Evolutionary conservation across 306 rosid genomes (phyloP).

Genomic region (Acacia melanoxylon): DNA sequence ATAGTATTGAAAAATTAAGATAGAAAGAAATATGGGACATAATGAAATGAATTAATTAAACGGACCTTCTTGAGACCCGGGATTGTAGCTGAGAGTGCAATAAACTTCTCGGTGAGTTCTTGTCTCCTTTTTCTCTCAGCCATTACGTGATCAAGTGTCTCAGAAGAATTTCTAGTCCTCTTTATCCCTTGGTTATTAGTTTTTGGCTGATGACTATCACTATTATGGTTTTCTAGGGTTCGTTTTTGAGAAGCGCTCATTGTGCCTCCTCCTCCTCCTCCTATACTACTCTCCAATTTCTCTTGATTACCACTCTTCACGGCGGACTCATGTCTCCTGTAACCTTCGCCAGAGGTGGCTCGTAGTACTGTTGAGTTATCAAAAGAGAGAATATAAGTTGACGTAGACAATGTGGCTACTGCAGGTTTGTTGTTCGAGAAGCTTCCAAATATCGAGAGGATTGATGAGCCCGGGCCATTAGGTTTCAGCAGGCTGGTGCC

Average conservation of each 20-base stretch:
- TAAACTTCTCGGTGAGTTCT: slow-evolving; percentile 35
- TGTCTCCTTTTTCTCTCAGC: slow-evolving; percentile 39
- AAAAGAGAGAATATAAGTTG: slow-evolving; percentile 27
- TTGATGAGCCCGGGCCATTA: not conserved
- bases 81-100: slow-evolving; percentile 37
- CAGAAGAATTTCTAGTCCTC: slow-evolving; percentile 21
- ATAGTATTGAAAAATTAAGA: not conserved
- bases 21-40: too few species aligned
- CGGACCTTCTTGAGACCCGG: slow-evolving; percentile 42
- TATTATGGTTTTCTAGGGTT: not conserved
- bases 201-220: slow-evolving; percentile 9
- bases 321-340: not conserved
- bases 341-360: not conserved
- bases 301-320: not conserved
- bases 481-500: not conserved
- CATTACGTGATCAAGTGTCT: slow-evolving; percentile 32
- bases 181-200: not conserved
- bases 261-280: not conserved
- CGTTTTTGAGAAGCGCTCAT: not conserved
- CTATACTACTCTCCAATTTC: not conserved
- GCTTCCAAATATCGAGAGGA: slow-evolving; percentile 7
- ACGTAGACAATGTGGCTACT: not conserved
- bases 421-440: not conserved
- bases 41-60: not conserved
- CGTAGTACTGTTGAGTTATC: slow-evolving; percentile 19